Evolutionary conservation across 2,329 filamentous ascomycete species (phyloP).

Genomic region (Colletotrichum scovillei): DNA sequence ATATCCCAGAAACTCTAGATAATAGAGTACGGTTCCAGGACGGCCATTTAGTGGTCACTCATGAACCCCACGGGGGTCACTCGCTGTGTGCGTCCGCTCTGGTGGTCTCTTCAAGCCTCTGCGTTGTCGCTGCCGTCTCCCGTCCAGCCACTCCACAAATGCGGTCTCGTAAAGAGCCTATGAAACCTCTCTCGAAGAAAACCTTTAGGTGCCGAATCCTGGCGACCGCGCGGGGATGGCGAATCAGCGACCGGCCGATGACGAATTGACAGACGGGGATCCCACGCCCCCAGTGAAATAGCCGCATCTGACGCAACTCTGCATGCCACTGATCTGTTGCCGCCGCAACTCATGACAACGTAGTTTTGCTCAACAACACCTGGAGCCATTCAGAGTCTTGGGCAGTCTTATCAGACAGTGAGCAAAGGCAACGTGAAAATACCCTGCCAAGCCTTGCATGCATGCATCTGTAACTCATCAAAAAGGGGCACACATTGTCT

Average conservation of each 20-base stretch:
- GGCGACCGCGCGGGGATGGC: constrained; percentile 18
- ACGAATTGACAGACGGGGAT: constrained; percentile 24
- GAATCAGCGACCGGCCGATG: constrained; percentile 25
- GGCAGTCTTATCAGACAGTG: neutral
- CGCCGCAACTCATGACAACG: neutral
- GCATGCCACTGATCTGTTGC: neutral
- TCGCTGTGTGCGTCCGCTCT: neutral
- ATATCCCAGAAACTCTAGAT: neutral
- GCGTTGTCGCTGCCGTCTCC: neutral
- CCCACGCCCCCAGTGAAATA: constrained; percentile 7
- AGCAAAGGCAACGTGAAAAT: neutral
- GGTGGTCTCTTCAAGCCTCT: constrained; percentile 5
- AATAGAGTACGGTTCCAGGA: neutral
- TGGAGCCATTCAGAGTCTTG: neutral
- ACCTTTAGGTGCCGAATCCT: constrained; percentile 24
- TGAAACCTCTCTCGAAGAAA: constrained; percentile 12
- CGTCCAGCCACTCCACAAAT: constrained; percentile 1
- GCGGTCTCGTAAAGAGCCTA: neutral
- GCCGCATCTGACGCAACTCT: constrained; percentile 15
- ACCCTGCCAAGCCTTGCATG: neutral
- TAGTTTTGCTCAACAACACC: neutral
- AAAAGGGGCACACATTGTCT: neutral
- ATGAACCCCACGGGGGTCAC: constrained; percentile 3
- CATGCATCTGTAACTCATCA: neutral
- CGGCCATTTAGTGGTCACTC: neutral